Conservation (phyloP, 2,329 filamentous ascomycete genomes). For the Nigrospora oryzae region DNA sequence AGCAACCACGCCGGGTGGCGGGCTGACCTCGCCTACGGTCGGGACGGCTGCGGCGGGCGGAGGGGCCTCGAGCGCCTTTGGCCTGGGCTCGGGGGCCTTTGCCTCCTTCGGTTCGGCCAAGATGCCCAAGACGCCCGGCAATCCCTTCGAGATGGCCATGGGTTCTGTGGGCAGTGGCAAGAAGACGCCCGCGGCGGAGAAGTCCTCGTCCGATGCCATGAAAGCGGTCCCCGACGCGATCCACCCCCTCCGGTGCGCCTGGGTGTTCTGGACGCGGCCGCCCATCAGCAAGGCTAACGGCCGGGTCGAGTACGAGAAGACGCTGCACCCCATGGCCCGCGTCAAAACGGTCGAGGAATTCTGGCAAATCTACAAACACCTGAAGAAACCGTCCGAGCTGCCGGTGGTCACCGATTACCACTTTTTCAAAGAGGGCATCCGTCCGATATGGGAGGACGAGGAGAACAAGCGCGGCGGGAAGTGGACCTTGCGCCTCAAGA, state of each 20-base stretch:
- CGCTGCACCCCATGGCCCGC: conserved; percentile 75
- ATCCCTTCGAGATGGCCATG: conserved; percentile 70
- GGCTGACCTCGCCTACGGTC: conserved; percentile 62
- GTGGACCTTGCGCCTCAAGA: conserved; percentile 95
- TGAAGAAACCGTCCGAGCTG: conserved; percentile 80
- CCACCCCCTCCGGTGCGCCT: conserved; percentile 71
- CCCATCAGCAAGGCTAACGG: conserved; percentile 92
- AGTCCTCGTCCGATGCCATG: conserved; percentile 44
- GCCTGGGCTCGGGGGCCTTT: conserved; percentile 89
- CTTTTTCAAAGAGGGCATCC: conserved; percentile 92
- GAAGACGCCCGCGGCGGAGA: conserved; percentile 53
- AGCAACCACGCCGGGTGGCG: conserved; percentile 61
- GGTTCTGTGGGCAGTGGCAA: conserved; percentile 31
- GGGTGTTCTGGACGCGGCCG: conserved; percentile 96
- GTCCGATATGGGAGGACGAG: conserved; percentile 97
- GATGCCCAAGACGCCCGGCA: conserved; percentile 77
- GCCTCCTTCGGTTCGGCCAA: conserved; percentile 87
- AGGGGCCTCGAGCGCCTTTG: conserved; percentile 70
- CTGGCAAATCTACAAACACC: conserved; percentile 78
- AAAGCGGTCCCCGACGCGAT: conserved; percentile 28
- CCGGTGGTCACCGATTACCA: conserved; percentile 96
- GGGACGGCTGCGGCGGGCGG: conserved; percentile 40
- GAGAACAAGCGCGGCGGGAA: conserved; percentile 95
- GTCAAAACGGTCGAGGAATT: conserved; percentile 84
- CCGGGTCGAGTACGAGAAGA: conserved; percentile 90